A percentile compares a stretch with the other conserved stretches of the same genome.
These are phyloP conservation scores for Phylloporus sp. DNA, from an alignment of 768 basidiomycete genomes.

Conservation along the genomic window DNA sequence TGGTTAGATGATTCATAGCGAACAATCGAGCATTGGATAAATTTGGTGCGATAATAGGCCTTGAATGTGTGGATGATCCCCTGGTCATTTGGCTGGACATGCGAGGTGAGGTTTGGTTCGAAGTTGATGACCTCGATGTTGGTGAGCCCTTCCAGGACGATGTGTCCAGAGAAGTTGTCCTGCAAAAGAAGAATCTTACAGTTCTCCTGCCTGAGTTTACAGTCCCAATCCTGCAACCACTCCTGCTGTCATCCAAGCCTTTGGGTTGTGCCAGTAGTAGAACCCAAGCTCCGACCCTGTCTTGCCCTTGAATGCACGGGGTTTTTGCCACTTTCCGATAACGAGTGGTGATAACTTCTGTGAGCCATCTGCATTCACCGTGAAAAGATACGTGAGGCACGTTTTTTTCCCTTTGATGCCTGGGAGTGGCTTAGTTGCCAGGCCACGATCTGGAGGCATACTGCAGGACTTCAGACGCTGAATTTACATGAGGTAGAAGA, in stretches of 20 bases:
- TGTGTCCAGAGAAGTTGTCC: slow-evolving; percentile 6
- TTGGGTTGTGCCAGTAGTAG: slow-evolving; percentile 3
- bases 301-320: background rate
- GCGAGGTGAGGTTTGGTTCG: slow-evolving; percentile 35
- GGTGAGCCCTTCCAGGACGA: slow-evolving; percentile 31
- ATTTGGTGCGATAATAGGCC: slow-evolving; percentile 20
- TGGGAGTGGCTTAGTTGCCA: background rate
- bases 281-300: slow-evolving; percentile 4
- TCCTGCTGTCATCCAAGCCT: slow-evolving; percentile 10
- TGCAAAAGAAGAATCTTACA: slow-evolving; percentile 6
- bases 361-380: slow-evolving; percentile 1
- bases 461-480: background rate
- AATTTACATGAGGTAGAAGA: background rate
- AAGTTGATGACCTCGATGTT: slow-evolving; percentile 14
- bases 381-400: background rate
- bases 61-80: slow-evolving; percentile 30
- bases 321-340: slow-evolving; percentile 4
- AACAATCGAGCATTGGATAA: background rate
- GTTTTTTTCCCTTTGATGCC: slow-evolving; percentile 1
- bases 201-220: background rate
- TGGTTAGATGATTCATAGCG: background rate
- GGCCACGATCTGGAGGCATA: background rate
- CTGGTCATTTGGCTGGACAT: slow-evolving; percentile 36
- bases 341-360: background rate
- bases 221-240: slow-evolving; percentile 3